phyloP scores from a whole-genome alignment of 2,329 filamentous ascomycete species.

The Hymenoscyphus albidus region DNA sequence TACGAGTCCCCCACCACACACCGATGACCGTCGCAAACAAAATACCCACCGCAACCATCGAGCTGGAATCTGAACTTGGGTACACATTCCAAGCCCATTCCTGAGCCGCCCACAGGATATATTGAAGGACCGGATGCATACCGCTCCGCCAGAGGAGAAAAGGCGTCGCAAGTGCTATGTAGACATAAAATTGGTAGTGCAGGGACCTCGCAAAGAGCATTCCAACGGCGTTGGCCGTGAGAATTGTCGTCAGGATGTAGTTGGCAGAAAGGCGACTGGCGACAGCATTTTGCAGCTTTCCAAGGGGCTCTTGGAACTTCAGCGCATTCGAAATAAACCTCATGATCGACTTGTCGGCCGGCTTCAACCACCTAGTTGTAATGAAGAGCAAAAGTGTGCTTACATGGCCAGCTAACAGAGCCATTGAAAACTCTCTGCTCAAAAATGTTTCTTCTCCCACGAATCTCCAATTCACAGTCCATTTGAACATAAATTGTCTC shows the following conservation, averaged over 20 bases:
- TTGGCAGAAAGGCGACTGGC: slow-evolving; percentile 50
- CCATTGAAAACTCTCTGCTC: slow-evolving; percentile 56
- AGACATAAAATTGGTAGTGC: slow-evolving; percentile 74
- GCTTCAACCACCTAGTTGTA: slow-evolving; percentile 56
- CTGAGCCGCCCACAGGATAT: slow-evolving; percentile 58
- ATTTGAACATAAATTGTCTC: slow-evolving; percentile 89
- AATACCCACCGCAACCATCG: slow-evolving; percentile 63
- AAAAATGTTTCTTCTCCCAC: slow-evolving; percentile 80
- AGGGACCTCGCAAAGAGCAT: slow-evolving; percentile 67
- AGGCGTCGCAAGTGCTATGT: slow-evolving; percentile 69
- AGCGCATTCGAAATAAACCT: slow-evolving; percentile 39
- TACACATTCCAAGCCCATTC: slow-evolving; percentile 75
- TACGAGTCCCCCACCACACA: slow-evolving; percentile 37
- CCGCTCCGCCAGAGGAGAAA: slow-evolving; percentile 65
- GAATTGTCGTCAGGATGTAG: slow-evolving; percentile 59
- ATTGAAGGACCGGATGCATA: slow-evolving; percentile 55
- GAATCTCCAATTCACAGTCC: slow-evolving; percentile 99
- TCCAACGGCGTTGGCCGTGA: slow-evolving; percentile 62
- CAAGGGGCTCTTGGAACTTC: slow-evolving; percentile 34
- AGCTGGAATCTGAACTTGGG: slow-evolving; percentile 63
- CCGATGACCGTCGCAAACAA: slow-evolving; percentile 60
- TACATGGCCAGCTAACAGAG: slow-evolving; percentile 53
- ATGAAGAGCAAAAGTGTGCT: slow-evolving; percentile 54
- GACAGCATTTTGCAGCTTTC: slow-evolving; percentile 44
- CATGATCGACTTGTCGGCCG: slow-evolving; percentile 47